These are phyloP conservation scores for Colletotrichum musicola DNA, from an alignment of 2,329 filamentous ascomycete genomes.

Conservation along the genomic window DNA sequence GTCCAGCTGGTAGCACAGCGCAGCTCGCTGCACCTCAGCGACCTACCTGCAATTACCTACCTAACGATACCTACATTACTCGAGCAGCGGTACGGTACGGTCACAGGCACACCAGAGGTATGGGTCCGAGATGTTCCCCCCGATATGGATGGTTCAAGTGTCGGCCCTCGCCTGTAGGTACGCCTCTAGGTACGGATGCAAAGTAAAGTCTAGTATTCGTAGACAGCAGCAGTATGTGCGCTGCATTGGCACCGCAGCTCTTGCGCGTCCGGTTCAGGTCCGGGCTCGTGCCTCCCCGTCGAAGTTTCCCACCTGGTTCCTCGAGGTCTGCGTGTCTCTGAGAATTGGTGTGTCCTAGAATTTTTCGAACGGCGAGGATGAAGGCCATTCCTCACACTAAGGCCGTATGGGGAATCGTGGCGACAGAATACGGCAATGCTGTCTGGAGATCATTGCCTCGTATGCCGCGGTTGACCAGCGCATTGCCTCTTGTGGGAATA, in stretches of 20 bases:
- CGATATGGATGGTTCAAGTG: too few species aligned
- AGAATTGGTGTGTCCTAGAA: too few species aligned
- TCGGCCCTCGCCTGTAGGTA: too few species aligned
- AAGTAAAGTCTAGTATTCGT: background rate
- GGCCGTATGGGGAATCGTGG: background rate
- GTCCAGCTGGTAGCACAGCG: too few species aligned
- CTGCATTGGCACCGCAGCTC: background rate
- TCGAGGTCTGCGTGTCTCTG: too few species aligned
- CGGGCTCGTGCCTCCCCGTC: too few species aligned
- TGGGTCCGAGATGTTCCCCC: background rate
- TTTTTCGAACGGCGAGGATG: too few species aligned
- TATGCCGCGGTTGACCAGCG: constrained; percentile 7
- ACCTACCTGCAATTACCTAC: background rate
- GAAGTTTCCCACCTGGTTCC: too few species aligned
- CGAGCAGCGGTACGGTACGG: constrained; percentile 1
- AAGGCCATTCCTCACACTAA: background rate
- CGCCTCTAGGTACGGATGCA: background rate
- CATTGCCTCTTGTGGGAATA: constrained; percentile 1
- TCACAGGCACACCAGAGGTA: too few species aligned
- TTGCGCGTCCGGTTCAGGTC: too few species aligned
- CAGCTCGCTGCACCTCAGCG: background rate
- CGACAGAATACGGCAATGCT: constrained; percentile 11
- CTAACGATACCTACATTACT: too few species aligned
- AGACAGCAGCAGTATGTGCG: constrained; percentile 9
- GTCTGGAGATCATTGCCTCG: constrained; percentile 17